A percentile compares a stretch with the other conserved stretches of the same genome.
These are phyloP conservation scores for Blastocystis sp. DNA, from an alignment of 352 stramenopile genomes.

Conservation along the genomic window DNA sequence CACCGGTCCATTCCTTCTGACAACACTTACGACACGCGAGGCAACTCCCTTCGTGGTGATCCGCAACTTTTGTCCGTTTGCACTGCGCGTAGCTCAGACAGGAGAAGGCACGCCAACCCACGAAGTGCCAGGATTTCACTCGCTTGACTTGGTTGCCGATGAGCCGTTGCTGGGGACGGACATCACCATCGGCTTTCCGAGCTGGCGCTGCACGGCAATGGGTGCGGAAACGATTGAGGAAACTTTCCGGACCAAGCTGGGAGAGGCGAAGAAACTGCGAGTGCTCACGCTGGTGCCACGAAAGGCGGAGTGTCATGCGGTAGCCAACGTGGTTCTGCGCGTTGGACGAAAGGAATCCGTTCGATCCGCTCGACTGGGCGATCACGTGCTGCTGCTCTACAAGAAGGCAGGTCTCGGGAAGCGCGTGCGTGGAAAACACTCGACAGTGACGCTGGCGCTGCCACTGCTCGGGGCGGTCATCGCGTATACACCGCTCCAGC, in stretches of 20 bases:
- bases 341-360: background rate
- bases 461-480: background rate
- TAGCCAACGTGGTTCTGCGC: background rate
- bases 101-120: background rate
- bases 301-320: conserved; percentile 17
- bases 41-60: background rate
- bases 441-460: conserved; percentile 1
- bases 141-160: background rate
- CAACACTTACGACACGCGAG: background rate
- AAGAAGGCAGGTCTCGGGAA: background rate
- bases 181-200: background rate
- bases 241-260: background rate
- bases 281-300: background rate
- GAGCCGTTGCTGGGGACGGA: background rate
- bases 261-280: background rate
- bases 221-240: background rate
- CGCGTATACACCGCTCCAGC: background rate
- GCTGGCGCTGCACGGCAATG: background rate
- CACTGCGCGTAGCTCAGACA: background rate
- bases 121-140: background rate
- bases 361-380: background rate
- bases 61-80: conserved; percentile 28
- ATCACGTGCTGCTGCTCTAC: conserved; percentile 21
- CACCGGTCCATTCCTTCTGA: background rate
- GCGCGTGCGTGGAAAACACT: background rate